Base-by-base conservation (phyloP, 2,329 filamentous ascomycete genomes). In the Cytospora leucostoma region DNA sequence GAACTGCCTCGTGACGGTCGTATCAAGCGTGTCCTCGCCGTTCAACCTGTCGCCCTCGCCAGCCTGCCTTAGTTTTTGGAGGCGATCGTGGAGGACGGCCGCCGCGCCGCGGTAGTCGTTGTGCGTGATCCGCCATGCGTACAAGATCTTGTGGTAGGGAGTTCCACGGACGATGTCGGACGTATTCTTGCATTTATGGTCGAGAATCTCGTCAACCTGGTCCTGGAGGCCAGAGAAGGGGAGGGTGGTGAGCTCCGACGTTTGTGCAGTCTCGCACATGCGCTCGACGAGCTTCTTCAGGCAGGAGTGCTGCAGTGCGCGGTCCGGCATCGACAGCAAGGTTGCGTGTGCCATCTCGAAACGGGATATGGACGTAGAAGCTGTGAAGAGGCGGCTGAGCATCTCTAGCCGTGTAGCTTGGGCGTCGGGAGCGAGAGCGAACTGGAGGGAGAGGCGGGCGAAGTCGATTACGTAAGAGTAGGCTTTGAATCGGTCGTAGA, bases 61-160 rank as follows among this genome's bases (percentile, higher is more conserved):
- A 0, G 84, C 80, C 33, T 79, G 77, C 65, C 82, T 81, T 17
- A 90, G 79, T 73, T 85, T 86, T 68, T 87, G 84, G 59, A 90
- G 82, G 40, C 86, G 81, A 70, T 89, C 85, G 27, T 89, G 77
- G 6, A 89, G 78, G 34, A 87, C 79, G 2, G 85, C 82, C 3
- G 88, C 87, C 1, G 85, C 88, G 57, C 94, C 95, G 52, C 94
- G 91, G 81, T 93, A 96, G 77, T 98, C 91, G 71, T 87, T 87
- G 68, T 89, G 89, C 66, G 88, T 88, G 68, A 97, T 89, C 58
- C 95, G 88, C 86, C 94, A 97, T 3, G 93, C 88, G 74, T 97
- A 97, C 55, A 98, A 85, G 62, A 97, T 89, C 70, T 94, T 91
- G 72, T 95, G 91, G 72, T 93, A 96, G 4, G 92, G 90, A 0